Evolutionary conservation across 768 basidiomycete genomes (phyloP).

Genomic region (Termitomyces sp.): DNA sequence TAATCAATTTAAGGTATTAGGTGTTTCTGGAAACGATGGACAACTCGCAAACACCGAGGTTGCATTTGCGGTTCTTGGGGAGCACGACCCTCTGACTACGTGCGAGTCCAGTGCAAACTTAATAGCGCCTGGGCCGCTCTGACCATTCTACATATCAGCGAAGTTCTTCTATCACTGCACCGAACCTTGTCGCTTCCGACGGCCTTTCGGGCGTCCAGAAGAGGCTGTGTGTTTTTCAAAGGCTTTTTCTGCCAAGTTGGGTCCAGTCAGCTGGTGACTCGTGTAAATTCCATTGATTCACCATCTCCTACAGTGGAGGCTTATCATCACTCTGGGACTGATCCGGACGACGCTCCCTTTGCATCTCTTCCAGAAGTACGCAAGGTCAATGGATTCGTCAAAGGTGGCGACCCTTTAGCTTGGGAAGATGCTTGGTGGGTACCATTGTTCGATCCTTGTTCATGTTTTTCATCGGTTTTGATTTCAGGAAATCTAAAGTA

Average conservation of each 20-base stretch:
- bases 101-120: neutral
- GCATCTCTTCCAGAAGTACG: constrained; percentile 3
- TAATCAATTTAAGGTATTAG: too few relatives aligned
- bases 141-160: neutral
- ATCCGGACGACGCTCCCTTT: neutral
- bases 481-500: constrained; percentile 36
- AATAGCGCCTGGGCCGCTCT: neutral
- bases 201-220: neutral
- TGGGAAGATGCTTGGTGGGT: constrained; percentile 25
- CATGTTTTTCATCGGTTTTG: neutral
- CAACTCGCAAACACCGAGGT: too few relatives aligned
- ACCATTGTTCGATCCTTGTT: neutral
- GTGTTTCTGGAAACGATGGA: too few relatives aligned
- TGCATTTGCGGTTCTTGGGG: too few relatives aligned
- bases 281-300: neutral
- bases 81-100: too few relatives aligned
- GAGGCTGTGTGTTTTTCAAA: neutral
- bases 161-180: neutral
- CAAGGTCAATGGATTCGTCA: constrained; percentile 16
- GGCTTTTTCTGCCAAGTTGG: too few relatives aligned
- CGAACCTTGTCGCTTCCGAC: neutral
- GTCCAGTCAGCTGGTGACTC: too few relatives aligned
- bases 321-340: neutral
- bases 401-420: constrained; percentile 17
- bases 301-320: neutral